Evolutionary conservation across 176 grass and related monocot species (phyloP).

Genomic region (Dendrocalamus sinicus): DNA sequence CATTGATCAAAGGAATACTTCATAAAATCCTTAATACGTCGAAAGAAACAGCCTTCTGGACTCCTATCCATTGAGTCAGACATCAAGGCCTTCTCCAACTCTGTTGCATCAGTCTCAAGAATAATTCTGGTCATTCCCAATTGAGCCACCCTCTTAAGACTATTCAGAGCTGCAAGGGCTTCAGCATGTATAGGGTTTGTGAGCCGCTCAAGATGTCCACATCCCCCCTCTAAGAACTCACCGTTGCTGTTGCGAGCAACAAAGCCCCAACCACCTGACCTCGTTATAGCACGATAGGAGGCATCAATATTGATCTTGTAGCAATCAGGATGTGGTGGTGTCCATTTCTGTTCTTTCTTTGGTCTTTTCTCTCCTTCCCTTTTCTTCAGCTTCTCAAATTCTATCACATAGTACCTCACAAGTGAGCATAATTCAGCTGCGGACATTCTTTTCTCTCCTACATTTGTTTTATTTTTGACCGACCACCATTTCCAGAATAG

Average conservation of each 20-base stretch:
- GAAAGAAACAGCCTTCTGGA: neutral
- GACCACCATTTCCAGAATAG: neutral
- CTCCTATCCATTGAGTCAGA: neutral
- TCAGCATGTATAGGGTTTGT: neutral
- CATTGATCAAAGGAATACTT: neutral
- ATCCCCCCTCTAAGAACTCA: neutral
- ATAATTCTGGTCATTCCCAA: neutral
- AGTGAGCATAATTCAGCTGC: neutral
- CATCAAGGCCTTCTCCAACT: fast-evolving
- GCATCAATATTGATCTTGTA: no score
- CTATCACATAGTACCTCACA: neutral
- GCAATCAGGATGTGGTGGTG: neutral
- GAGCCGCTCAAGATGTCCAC: fast-evolving
- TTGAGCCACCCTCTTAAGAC: neutral
- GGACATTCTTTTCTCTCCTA: no score
- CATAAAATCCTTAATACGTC: neutral
- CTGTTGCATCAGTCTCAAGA: neutral
- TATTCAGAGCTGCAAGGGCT: neutral
- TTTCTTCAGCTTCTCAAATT: neutral
- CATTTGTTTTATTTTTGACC: neutral
- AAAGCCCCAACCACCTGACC: no score
- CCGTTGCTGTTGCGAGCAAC: neutral
- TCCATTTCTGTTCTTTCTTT: neutral
- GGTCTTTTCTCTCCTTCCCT: neutral
- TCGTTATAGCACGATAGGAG: no score